phyloP scores from a whole-genome alignment of 2,329 filamentous ascomycete species.

The Triangularia setosa region DNA sequence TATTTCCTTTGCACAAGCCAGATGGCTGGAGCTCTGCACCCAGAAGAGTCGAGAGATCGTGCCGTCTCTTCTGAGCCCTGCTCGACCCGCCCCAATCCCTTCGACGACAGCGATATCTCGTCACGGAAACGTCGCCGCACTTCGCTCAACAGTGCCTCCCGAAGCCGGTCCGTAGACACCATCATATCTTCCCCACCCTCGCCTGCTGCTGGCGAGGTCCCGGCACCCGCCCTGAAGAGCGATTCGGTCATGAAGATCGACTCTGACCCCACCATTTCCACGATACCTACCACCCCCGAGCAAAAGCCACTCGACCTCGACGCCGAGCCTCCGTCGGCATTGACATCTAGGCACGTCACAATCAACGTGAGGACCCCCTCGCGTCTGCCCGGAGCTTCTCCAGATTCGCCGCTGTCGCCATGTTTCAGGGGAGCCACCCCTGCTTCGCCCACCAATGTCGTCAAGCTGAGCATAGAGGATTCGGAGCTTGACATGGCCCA shows the following conservation, averaged over 20 bases:
- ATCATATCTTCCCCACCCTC: conserved; percentile 30
- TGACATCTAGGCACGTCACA: conserved; percentile 55
- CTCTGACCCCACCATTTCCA: conserved; percentile 34
- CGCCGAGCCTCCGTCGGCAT: conserved; percentile 35
- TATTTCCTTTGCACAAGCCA: conserved; percentile 39
- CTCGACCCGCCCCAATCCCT: conserved; percentile 61
- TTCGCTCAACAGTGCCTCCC: conserved; percentile 49
- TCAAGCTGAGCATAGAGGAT: conserved; percentile 46
- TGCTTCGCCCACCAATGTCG: conserved; percentile 27
- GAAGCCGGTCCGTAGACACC: conserved; percentile 49
- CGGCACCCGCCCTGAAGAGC: conserved; percentile 25
- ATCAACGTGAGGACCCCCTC: conserved; percentile 53
- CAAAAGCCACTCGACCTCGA: conserved; percentile 31
- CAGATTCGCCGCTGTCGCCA: conserved; percentile 37
- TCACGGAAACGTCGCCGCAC: conserved; percentile 61
- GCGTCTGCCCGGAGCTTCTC: conserved; percentile 33
- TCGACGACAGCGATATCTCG: conserved; percentile 54
- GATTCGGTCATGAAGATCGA: conserved; percentile 41
- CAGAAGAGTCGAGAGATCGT: conserved; percentile 48
- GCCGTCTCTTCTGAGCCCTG: conserved; percentile 60
- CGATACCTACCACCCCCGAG: conserved; percentile 43
- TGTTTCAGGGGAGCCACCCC: conserved; percentile 31
- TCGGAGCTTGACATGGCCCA: conserved; percentile 38
- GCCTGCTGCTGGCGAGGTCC: conserved; percentile 30
- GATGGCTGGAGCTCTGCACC: conserved; percentile 52